Conservation (phyloP, 352 stramenopile species). For the Phytophthora idaei region DNA sequence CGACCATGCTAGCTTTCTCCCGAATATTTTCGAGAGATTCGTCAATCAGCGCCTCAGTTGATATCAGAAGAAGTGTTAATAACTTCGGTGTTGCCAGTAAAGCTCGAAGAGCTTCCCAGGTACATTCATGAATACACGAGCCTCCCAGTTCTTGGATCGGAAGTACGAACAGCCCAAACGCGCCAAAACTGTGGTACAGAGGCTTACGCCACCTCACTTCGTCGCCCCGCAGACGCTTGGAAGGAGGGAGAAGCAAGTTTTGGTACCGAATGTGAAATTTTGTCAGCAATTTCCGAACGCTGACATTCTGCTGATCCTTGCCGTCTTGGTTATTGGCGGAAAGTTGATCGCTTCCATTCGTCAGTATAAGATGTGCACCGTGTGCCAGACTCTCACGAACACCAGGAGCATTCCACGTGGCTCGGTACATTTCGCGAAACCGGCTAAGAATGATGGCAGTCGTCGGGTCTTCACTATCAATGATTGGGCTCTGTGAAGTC, state of each 20-base stretch:
- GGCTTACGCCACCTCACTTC: slow-evolving; percentile 28
- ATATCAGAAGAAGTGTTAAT: slow-evolving; percentile 44
- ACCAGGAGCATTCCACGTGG: slow-evolving; percentile 61
- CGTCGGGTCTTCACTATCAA: not conserved
- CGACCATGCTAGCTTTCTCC: slow-evolving; percentile 49
- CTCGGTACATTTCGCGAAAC: slow-evolving; percentile 58
- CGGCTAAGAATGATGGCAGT: slow-evolving; percentile 31
- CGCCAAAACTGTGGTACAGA: slow-evolving; percentile 44
- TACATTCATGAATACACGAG: slow-evolving; percentile 17
- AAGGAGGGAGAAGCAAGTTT: slow-evolving; percentile 57
- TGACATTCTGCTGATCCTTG: slow-evolving; percentile 27
- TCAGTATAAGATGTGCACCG: slow-evolving; percentile 55
- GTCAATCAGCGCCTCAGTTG: slow-evolving; percentile 42
- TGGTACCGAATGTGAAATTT: slow-evolving; percentile 54
- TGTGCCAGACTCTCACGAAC: slow-evolving; percentile 50
- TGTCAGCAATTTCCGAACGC: slow-evolving; percentile 23
- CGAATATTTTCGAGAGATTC: slow-evolving; percentile 54
- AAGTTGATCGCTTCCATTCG: slow-evolving; percentile 39
- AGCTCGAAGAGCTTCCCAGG: slow-evolving; percentile 37
- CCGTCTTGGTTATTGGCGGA: slow-evolving; percentile 17
- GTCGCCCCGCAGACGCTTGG: slow-evolving; percentile 33
- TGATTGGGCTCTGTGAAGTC: not conserved
- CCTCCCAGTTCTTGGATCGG: slow-evolving; percentile 28
- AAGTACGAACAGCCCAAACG: slow-evolving; percentile 60
- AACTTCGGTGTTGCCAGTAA: slow-evolving; percentile 49